phyloP scores from a whole-genome alignment of 805 yeast genomes.

The Teunomyces aglyptinius region DNA sequence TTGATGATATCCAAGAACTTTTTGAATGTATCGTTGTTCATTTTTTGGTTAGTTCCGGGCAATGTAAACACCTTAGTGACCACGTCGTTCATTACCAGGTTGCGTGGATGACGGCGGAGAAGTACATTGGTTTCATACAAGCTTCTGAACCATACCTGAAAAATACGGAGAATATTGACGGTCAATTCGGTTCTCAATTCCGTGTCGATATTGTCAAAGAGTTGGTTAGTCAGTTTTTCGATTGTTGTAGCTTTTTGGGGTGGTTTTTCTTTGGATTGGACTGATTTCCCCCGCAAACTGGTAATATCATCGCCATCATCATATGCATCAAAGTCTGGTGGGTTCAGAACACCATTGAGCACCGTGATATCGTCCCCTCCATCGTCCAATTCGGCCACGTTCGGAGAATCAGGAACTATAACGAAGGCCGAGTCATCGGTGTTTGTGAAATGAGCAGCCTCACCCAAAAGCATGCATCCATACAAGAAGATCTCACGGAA shows the following conservation, averaged over 20 bases:
- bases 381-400: slow-evolving; percentile 7
- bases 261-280: background rate
- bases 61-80: slow-evolving; percentile 17
- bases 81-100: slow-evolving; percentile 10
- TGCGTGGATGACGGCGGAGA: slow-evolving; percentile 2
- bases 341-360: slow-evolving; percentile 11
- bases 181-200: slow-evolving; percentile 21
- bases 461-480: slow-evolving; percentile 20
- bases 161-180: slow-evolving; percentile 20
- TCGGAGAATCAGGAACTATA: background rate
- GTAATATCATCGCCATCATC: slow-evolving; percentile 25
- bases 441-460: slow-evolving; percentile 17
- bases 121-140: slow-evolving; percentile 10
- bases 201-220: slow-evolving; percentile 18
- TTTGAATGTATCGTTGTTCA: slow-evolving; percentile 14
- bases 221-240: background rate
- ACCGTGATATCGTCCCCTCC: slow-evolving; percentile 24
- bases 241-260: no score
- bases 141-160: slow-evolving; percentile 22
- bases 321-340: background rate
- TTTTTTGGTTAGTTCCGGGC: slow-evolving; percentile 14
- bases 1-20: slow-evolving; percentile 17
- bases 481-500: slow-evolving; percentile 15
- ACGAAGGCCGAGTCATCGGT: slow-evolving; percentile 1
- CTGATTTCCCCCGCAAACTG: slow-evolving; percentile 11